phyloP scores from a whole-genome alignment of 2,329 filamentous ascomycete genomes.

The Diaporthe eres region DNA sequence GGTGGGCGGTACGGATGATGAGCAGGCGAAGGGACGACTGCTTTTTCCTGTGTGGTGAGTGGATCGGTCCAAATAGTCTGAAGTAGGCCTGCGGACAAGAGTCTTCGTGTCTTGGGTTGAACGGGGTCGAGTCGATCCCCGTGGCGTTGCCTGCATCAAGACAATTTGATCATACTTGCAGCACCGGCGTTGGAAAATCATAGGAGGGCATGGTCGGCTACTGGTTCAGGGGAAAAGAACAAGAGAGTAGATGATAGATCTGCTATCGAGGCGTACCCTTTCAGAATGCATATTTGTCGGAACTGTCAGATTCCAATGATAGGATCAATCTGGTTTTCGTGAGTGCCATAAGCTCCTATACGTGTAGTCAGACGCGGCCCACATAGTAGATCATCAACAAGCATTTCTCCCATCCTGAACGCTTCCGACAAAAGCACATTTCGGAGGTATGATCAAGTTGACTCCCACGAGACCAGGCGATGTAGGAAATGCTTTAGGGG shows the following conservation, averaged over 20 bases:
- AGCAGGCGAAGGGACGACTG: not conserved
- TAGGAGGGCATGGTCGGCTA: not conserved
- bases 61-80: not conserved
- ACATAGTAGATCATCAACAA: not conserved
- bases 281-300: not conserved
- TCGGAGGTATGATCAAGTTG: not conserved
- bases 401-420: not conserved
- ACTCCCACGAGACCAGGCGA: not conserved
- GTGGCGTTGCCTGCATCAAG: slow-evolving; percentile 3
- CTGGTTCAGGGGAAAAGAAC: not conserved
- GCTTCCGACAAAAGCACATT: too few relatives aligned
- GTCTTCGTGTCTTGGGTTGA: not conserved
- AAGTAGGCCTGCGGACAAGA: not conserved
- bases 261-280: not conserved
- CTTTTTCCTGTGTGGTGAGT: too few relatives aligned
- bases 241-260: slow-evolving; percentile 3
- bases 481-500: not conserved
- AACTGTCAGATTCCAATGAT: too few relatives aligned
- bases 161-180: not conserved
- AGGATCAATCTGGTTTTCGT: too few relatives aligned
- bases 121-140: too few relatives aligned
- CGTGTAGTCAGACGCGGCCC: not conserved
- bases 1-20: too few relatives aligned
- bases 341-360: not conserved
- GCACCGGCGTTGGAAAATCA: slow-evolving; percentile 25